Base-by-base conservation (phyloP, 2,329 filamentous ascomycete species). In the Venturia aucupariae region DNA sequence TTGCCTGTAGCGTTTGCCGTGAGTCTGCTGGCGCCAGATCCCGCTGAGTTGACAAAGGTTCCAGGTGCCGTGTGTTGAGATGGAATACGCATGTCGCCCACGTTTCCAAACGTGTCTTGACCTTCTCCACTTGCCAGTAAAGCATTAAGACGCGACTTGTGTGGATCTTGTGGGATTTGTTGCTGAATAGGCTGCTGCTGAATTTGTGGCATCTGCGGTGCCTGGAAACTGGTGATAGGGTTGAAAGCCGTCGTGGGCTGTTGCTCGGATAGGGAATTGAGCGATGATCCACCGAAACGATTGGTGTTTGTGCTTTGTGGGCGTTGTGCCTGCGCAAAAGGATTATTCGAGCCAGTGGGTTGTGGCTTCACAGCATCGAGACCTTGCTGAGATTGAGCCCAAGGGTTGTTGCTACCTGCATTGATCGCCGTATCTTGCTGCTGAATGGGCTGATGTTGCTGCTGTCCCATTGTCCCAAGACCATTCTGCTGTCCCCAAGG, bases 41-140 rank as follows among this genome's bases (percentile, higher is more conserved):
- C 94, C 7, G 94, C 92, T 66, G 90, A 96, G 78, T 99, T 99
- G 78, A 99, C 88, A 74, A 97, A 99, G 0, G 90, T 95, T 32
- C 93, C 94, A 0, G 94, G 94, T 1, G 94, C 92, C 0, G 94
- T 99, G 75, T 99, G 94, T 74, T 99, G 94, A 2, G 94, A 87
- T 1, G 94, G 94, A 68, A 99, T 96, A 75, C 94, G 92, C 59
- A 96, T 82, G 68, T 97, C 90, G 69, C 94, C 94, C n/a, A 90
- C 90, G 75, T 99, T 99, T 68, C 94, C 94, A 74, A 95, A 99
- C 0, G 94, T 99, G 73, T 99, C 94, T 80, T 95, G 90, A 30
- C 94, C 94, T 65, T 99, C 94, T 68, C 94, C 92, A 30, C 84
- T 86, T 3, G 92, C 84, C 55, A 99, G 85, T 41, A 99, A 85